phyloP scores from a whole-genome alignment of 208 protist genomes.

The Trypanosoma rangeli region DNA sequence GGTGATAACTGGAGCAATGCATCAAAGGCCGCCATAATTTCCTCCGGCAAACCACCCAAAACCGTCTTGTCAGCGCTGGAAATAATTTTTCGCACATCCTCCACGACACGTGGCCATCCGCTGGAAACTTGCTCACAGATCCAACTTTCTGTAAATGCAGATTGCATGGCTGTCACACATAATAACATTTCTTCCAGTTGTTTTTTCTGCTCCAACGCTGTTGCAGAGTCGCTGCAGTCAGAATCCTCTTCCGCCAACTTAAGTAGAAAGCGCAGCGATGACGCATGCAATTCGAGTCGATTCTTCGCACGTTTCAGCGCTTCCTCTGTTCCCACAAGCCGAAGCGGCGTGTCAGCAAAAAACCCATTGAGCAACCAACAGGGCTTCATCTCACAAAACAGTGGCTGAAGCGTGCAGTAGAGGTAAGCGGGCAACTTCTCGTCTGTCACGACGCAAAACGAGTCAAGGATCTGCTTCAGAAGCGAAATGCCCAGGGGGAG shows the following conservation, averaged over 20 bases:
- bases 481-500: neutral
- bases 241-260: neutral
- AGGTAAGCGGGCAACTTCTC: constrained; percentile 2
- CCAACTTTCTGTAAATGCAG: neutral
- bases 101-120: constrained; percentile 1
- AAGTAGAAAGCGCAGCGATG: constrained; percentile 14
- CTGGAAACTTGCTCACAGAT: neutral
- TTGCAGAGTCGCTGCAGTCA: neutral
- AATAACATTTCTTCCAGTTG: neutral
- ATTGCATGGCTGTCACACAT: neutral
- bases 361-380: constrained; percentile 11
- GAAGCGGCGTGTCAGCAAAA: constrained; percentile 7
- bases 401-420: constrained; percentile 8
- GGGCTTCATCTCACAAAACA: constrained; percentile 7
- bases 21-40: constrained; percentile 1
- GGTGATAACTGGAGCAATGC: constrained; percentile 4
- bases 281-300: constrained; percentile 5
- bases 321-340: constrained; percentile 11
- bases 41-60: neutral
- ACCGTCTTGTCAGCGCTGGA: neutral
- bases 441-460: constrained; percentile 7
- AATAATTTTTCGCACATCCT: neutral
- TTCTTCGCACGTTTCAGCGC: constrained; percentile 2
- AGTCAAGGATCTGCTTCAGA: neutral
- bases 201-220: neutral